Base-by-base conservation (phyloP, 2,329 filamentous ascomycete species). In the Colletotrichum australisinense region DNA sequence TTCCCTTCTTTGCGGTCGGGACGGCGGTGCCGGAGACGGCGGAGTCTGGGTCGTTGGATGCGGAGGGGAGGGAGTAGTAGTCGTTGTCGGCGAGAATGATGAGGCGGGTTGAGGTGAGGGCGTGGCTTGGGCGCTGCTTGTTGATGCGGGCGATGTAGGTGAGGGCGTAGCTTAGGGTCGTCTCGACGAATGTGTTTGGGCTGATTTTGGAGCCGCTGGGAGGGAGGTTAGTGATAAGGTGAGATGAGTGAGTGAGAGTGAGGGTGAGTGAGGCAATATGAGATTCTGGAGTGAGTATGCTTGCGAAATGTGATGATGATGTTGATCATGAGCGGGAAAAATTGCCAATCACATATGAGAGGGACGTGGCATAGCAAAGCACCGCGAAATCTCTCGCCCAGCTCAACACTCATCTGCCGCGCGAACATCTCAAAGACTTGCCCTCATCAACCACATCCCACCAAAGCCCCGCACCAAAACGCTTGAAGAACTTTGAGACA, bases 21-120 rank as follows among this genome's bases (percentile, higher is more conserved):
- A 64, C 69, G 12, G 77, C 79, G 26, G 79, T 82, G 68, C 81
- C 80, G 22, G 86, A 80, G 69, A 81, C 78, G 79, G 75, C 62
- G 32, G 72, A 59, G 12, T 70, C 74, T 14, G 63, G n/a, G 78
- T 49, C 80, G 28, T 42, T 42, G 38, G 38, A 16, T 19, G 78
- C 82, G 67, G 82, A 80, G 19, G 86, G 80, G 69, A 82, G 91
- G 5, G 97, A 98, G 86, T 98, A 99, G 88, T 99, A 99, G 85
- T 97, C 94, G 80, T 97, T 95, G 84, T 98, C 95, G 73, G 97
- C 96, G 46, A 98, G 90, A 81, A 99, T 96, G 74, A 94, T 95
- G 81, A 98, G 90, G 16, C 91, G 91, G 35, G 93, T 85, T 4
- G 95, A 90, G 16, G 88, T 88, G 79, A 97, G 91, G 79, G 84